Evolutionary conservation across 2,329 filamentous ascomycete species (phyloP), one percentile per base, ranked within the genome.

Genomic region (Penicillium sp.): DNA sequence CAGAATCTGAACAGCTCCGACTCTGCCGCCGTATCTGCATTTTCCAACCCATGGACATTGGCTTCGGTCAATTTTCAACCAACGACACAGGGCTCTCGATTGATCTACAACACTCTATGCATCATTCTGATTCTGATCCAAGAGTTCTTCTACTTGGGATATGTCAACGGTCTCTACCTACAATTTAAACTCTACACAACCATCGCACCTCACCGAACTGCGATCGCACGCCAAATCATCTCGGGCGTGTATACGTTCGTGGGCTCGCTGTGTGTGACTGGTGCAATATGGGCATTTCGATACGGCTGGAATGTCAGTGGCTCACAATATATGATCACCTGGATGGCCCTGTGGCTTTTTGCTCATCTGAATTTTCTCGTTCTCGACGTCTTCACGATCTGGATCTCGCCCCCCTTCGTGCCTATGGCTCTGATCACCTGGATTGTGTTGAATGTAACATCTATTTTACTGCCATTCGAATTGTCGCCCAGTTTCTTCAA

Each of bases 121-220:
- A 71, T 78, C 47, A 73, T 77, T 43, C 65, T 79, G 29, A 71
- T 76, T n/a, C 60, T 79, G 10, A 71, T 79, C 31, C 72, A 76
- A 50, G 72, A 79, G 54, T 79, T 79, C 65, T 79, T 79, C 67
- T 79, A 73, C 56, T 63, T 79, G 12, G 69, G 74, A 26, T 71
- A 69, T 41, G 59, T 79, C 53, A 79, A 79, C 58, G 75, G 74
- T 13, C 64, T 79, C n/a, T 71, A 68, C 41, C 54, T 49, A 3
- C 61, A 70, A 42, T 74, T 73, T 56, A 65, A 70, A 6, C 60
- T 78, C 16, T 77, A 73, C 62, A 57, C 51, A n/a, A 45, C 57
- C 15, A 43, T 75, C 9, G 43, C 60, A 18, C 60, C 70, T 2
- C 52, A 41, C 23, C 66, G 63, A 26, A 73, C 69, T 51, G 68